Base-by-base conservation (phyloP, 1,284 basidiomycete species). In the Leccinum subrobustum region DNA sequence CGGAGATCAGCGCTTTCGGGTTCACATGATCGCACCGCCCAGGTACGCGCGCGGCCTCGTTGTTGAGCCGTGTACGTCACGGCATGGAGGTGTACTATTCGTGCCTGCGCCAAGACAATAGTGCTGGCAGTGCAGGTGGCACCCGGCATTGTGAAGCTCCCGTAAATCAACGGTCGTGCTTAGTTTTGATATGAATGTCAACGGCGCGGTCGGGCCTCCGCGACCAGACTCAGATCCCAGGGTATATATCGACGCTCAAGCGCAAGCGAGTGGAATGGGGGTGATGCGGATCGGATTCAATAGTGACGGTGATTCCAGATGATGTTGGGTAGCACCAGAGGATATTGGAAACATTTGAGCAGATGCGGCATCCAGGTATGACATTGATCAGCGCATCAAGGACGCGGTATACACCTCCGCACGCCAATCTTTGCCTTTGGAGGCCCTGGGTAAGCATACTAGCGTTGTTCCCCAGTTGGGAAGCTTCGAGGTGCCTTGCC, bases 371-470 rank as follows among this genome's bases (percentile, higher is more conserved):
- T 47, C 14, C 25, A 63, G 18, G 37, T n/a, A n/a, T 14, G 37
- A 6, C 9, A 63, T 55, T 2, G 52, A 63, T 66, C 55, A 60
- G 6, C 31, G 31, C 61, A 63, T 63, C 64, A 60, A 54, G 47
- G 16, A 62, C 44, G 62, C 63, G 62, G 51, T 4, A 12, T 5
- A 35, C 14, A 29, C 58, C 23, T 60, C 58, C 44, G 29, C 50
- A 66, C 37, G 63, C 35, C 57, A 64, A 64, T 64, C 63, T 66
- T 66, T 64, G 23, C 62, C 62, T 61, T 64, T 52, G 55, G 33
- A 63, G 61, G 60, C 6, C 44, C 44, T 47, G 5, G 60, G 20
- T 11, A 12, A 11, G 39, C 8, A 44, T 56, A 39, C 37, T 60
- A 47, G 39, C 27, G 12, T 27, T 44, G 54, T 31, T 47, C 27